phyloP scores from a whole-genome alignment of 169 alveolate species.

The Plasmodium vivax region DNA sequence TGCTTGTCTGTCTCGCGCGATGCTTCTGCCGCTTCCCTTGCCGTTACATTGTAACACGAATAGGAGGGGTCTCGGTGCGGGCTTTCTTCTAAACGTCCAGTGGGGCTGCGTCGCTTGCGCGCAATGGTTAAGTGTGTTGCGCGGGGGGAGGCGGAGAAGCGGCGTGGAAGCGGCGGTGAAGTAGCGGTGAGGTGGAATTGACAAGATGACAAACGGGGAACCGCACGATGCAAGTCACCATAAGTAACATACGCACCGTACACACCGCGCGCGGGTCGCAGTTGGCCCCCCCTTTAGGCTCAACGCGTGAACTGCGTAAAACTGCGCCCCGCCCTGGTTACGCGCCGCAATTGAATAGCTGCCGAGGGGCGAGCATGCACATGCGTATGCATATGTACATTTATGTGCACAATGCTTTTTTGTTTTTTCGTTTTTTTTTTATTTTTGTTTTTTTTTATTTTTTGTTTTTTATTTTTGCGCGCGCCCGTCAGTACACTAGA shows the following conservation, averaged over 20 bases:
- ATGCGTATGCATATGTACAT: background rate
- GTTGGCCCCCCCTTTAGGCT: background rate
- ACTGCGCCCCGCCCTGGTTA: background rate
- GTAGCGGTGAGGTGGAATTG: background rate
- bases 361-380: background rate
- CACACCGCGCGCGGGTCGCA: background rate
- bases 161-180: background rate
- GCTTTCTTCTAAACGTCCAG: background rate
- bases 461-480: background rate
- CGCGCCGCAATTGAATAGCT: background rate
- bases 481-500: background rate
- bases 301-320: background rate
- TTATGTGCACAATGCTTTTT: background rate
- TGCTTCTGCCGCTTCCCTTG: background rate
- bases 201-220: background rate
- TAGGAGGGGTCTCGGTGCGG: background rate
- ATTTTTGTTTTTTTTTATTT: too few relatives aligned
- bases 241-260: background rate
- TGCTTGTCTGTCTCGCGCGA: background rate
- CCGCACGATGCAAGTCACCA: background rate
- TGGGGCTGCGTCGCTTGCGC: background rate
- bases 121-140: background rate
- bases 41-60: background rate
- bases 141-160: background rate
- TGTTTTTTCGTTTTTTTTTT: too few relatives aligned